Evolutionary conservation across 805 yeast genomes (phyloP).

Genomic region (Metahyphopichia silvanorum): DNA sequence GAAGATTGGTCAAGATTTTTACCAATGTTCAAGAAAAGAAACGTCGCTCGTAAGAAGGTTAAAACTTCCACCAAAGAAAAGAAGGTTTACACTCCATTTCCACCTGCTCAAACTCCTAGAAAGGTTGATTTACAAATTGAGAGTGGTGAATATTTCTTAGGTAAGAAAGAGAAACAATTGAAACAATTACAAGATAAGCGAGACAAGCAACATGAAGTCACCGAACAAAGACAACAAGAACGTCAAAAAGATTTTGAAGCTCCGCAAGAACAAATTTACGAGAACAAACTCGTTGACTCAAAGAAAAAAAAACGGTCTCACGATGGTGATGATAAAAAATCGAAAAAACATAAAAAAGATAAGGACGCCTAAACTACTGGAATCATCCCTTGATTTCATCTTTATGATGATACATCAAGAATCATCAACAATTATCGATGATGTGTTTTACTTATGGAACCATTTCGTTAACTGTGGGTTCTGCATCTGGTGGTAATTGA

Average conservation of each 20-base stretch:
- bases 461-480: too few species aligned
- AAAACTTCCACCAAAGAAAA: conserved; percentile 59
- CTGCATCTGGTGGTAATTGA: too few species aligned
- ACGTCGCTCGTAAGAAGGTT: conserved; percentile 90
- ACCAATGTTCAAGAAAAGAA: conserved; percentile 95
- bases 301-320: conserved; percentile 14
- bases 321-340: conserved; percentile 25
- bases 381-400: too few species aligned
- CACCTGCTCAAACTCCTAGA: conserved; percentile 95
- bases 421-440: too few species aligned
- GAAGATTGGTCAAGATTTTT: conserved; percentile 97
- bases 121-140: conserved; percentile 96
- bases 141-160: conserved; percentile 96
- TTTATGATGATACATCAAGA: too few species aligned
- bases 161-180: conserved; percentile 74
- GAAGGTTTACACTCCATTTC: conserved; percentile 96
- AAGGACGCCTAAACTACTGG: too few species aligned
- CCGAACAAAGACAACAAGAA: conserved; percentile 62
- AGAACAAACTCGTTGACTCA: conserved; percentile 29
- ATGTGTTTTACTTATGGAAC: too few species aligned
- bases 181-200: conserved; percentile 73
- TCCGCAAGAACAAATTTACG: conserved; percentile 70
- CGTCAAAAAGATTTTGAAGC: conserved; percentile 79
- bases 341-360: conserved; percentile 23
- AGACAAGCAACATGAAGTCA: conserved; percentile 70